These are phyloP conservation scores for Typha latifolia DNA, from an alignment of 176 grass and related monocot species.

Conservation along the genomic window DNA sequence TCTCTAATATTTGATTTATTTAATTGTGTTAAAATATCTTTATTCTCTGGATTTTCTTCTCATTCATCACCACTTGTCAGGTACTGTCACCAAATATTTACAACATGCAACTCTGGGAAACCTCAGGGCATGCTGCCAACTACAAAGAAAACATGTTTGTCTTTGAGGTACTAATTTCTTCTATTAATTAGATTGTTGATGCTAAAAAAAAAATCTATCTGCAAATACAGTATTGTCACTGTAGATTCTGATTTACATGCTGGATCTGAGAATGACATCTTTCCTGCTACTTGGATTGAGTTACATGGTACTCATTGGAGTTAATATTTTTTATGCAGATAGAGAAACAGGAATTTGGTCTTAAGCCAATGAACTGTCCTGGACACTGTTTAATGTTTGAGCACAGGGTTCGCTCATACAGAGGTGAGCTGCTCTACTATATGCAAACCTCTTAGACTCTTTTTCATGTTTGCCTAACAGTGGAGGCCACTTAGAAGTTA, in stretches of 20 bases:
- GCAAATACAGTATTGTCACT: not conserved
- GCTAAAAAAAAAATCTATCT: not conserved
- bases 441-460: no score
- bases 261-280: not conserved
- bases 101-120: constrained; percentile 99
- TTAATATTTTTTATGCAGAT: constrained; percentile 38
- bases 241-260: not conserved
- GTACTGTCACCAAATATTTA: constrained; percentile 92
- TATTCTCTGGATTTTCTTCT: constrained; percentile 10
- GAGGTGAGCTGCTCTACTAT: constrained; percentile 46
- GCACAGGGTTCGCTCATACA: constrained; percentile 83
- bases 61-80: constrained; percentile 24
- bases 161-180: constrained; percentile 60
- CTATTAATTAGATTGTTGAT: not conserved
- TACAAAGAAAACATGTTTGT: constrained; percentile 99
- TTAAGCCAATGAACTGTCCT: constrained; percentile 99
- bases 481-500: no score
- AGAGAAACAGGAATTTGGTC: constrained; percentile 97
- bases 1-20: constrained; percentile 9
- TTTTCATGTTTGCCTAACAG: no score
- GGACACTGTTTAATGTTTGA: constrained; percentile 99
- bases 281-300: not conserved
- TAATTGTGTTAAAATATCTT: not conserved
- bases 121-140: constrained; percentile 92
- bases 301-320: not conserved